Evolutionary conservation across 2,329 filamentous ascomycete genomes (phyloP), one percentile per base, ranked within the genome.

Genomic region (Fusarium sublunatum): DNA sequence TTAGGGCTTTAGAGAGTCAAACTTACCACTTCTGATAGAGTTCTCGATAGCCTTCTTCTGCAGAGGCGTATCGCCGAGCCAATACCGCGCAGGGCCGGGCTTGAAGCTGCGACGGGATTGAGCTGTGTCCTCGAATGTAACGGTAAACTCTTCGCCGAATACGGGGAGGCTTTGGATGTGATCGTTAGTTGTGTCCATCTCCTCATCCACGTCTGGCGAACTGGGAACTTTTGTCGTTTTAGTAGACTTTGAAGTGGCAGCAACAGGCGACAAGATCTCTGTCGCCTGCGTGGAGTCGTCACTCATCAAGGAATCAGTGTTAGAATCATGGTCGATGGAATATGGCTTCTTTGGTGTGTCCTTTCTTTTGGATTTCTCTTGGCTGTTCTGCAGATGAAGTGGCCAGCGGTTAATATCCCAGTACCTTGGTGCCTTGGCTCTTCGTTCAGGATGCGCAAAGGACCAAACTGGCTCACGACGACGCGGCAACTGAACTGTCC

Each of bases 331-430:
- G 19, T 3, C 19, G 19, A 19, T 19, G 19, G 19, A 19, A 19
- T 19, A 19, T 19, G 19, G 19, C 19, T 19, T 2, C 19, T 19
- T 19, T 19, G 19, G 19, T 19, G 19, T 19, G 19, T 3, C 19
- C 19, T 19, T 19, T 67, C 53, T 46, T 73, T 72, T n/a, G 61
- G 70, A 28, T 10, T 10, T 28, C 12, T 34, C 12, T 22, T 68
- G 63, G 24, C 69, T 46, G 7, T 58, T 70, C 62, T 82, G 79
- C 48, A 79, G 67, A 25, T 77, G 65, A 19, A 79, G 39, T 32
- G 82, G 82, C 82, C 83, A 86, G 35, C 81, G 77, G 65, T 79
- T 74, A 40, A 85, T 70, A 60, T 73, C 70, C 72, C 82, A 85
- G 68, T 76, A 84, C 6, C 67, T 61, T 41, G 47, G 65, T 44